Conservation (phyloP, 2,329 filamentous ascomycete genomes). For the Leptographium radiaticola region DNA sequence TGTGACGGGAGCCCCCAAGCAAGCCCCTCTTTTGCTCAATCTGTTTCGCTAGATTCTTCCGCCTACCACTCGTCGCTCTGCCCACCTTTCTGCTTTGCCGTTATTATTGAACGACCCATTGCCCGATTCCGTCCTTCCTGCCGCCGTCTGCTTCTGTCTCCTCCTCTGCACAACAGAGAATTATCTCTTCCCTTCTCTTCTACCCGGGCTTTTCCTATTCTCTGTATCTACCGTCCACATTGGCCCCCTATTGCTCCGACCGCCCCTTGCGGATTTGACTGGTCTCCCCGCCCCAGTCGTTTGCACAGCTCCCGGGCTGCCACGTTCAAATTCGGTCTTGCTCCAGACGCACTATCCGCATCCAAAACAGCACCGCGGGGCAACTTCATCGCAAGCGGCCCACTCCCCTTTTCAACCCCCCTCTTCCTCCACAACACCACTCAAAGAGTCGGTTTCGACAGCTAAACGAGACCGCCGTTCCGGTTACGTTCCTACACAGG, state of each 20-base stretch:
- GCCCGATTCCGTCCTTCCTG: not conserved
- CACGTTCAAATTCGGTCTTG: not conserved
- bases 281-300: not conserved
- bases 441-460: not conserved
- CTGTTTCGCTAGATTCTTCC: not conserved
- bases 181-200: not conserved
- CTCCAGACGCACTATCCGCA: conserved; percentile 3
- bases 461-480: not conserved
- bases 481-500: not conserved
- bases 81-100: not conserved
- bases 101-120: not conserved
- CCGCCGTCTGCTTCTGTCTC: not conserved
- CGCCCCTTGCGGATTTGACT: too few species aligned
- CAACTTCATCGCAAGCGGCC: conserved; percentile 6
- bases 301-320: not conserved
- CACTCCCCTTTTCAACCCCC: not conserved
- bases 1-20: not conserved
- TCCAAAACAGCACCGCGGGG: conserved; percentile 9
- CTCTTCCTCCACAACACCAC: not conserved
- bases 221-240: not conserved
- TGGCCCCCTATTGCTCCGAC: too few species aligned
- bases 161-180: not conserved
- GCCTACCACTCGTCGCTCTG: not conserved
- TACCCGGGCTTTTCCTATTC: not conserved
- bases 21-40: not conserved